Evolutionary conservation across 2,329 filamentous ascomycete species (phyloP), one percentile per base, ranked within the genome.

Genomic region (Capronia epimyces): DNA sequence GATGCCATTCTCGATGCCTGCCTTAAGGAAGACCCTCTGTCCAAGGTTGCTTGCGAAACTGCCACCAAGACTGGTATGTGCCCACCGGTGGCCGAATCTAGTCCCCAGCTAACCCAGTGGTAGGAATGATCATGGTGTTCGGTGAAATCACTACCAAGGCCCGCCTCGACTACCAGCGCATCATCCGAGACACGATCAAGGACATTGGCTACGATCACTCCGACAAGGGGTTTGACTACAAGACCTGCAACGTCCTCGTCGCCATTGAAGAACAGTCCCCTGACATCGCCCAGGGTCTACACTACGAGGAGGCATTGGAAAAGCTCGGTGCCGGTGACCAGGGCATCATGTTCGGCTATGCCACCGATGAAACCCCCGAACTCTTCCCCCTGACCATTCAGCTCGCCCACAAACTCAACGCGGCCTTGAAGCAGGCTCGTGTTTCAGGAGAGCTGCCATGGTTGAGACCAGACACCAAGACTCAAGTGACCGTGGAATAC

Each of bases 321-420:
- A 85, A 95, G 77, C 85, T 98, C 61, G 93, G 93, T 75, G 93
- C 93, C 59, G 93, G 93, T 86, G 93, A 98, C 76, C 93, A 98
- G 81, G 93, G 93, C 80, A 96, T 98, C 81, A 98, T 98, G 93
- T 98, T 98, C 75, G 93, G 93, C 67, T 98, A 98, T 81, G 93
- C 93, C 73, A 95, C 93, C 67, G 93, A 98, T 68, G 93, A 98
- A 82, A 97, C 93, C 66, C 90, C 91, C 57, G 93, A 98, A 79
- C 82, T 95, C 65, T 87, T 97, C 71, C 93, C 93, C 62, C 80
- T 98, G 67, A 97, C 91, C 66, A 81, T 97, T 64, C 82, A 91
- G 67, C 83, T 97, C 68, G 86, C 93, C 67, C 93, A 98, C 83
- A 89, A 90, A 81, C 87, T 98, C 65, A 98, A 98, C 78, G 80